Conservation (phyloP, 106 monocot species). For the Xerophyta viscosa region DNA sequence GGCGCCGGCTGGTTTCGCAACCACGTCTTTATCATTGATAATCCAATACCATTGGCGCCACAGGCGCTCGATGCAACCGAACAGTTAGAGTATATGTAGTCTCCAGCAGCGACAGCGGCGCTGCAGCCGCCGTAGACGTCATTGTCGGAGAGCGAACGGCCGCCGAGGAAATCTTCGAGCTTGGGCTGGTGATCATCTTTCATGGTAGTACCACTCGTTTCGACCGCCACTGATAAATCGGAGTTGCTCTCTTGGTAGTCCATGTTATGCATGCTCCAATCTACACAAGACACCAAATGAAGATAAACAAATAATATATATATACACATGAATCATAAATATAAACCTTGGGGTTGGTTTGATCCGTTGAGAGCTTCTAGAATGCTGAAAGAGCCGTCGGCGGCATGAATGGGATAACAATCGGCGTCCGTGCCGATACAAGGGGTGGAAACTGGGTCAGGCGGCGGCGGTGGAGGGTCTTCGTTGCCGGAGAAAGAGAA, state of each 20-base stretch:
- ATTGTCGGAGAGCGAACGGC: constrained; percentile 3
- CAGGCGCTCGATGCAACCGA: constrained; percentile 15
- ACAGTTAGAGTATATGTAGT: constrained; percentile 43
- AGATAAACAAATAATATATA: constrained; percentile 2
- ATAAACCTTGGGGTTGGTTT: constrained; percentile 17
- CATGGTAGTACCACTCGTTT: constrained; percentile 28
- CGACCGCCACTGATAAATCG: constrained; percentile 68
- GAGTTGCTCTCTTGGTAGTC: constrained; percentile 47
- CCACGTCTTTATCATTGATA: constrained; percentile 91
- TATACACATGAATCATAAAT: constrained; percentile 42
- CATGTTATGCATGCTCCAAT: constrained; percentile 62
- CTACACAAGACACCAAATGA: constrained; percentile 18
- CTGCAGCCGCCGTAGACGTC: neutral
- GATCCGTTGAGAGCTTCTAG: constrained; percentile 27
- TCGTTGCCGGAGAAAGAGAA: constrained; percentile 70
- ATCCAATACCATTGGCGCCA: constrained; percentile 36
- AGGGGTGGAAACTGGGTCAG: constrained; percentile 19
- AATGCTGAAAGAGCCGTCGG: constrained; percentile 45
- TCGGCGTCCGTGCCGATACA: constrained; percentile 19
- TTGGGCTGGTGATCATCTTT: constrained; percentile 28
- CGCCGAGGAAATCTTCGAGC: constrained; percentile 24
- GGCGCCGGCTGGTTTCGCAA: constrained; percentile 48
- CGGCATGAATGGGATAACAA: constrained; percentile 23
- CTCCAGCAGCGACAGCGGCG: neutral
- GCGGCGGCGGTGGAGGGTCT: constrained; percentile 4